Evolutionary conservation across 495 filamentous ascomycete species (phyloP).

Genomic region (Chaetomidium leptoderma): DNA sequence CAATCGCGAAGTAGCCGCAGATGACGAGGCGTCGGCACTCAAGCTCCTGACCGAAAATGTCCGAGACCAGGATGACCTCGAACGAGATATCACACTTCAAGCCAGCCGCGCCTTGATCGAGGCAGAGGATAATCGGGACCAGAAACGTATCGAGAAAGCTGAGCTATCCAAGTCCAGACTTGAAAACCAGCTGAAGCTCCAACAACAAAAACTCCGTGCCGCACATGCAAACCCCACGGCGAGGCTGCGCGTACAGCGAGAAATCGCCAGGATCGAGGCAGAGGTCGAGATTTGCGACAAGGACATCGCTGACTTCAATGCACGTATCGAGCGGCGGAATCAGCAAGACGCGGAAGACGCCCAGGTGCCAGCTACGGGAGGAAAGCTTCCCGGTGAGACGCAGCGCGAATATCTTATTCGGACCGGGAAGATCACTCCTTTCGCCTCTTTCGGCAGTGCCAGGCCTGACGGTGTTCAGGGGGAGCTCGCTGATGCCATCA

Average conservation of each 20-base stretch:
- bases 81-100: constrained; percentile 66
- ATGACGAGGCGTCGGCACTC: constrained; percentile 59
- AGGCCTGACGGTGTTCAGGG: constrained; percentile 52
- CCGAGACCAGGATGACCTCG: constrained; percentile 79
- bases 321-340: constrained; percentile 71
- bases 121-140: constrained; percentile 81
- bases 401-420: constrained; percentile 86
- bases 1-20: neutral
- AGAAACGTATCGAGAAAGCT: constrained; percentile 78
- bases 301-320: constrained; percentile 72
- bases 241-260: constrained; percentile 52
- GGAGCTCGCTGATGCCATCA: constrained; percentile 64
- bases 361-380: constrained; percentile 33
- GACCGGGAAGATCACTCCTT: constrained; percentile 96
- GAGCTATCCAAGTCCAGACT: constrained; percentile 54
- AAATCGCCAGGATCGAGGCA: constrained; percentile 58
- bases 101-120: constrained; percentile 74
- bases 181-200: constrained; percentile 39
- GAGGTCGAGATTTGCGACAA: constrained; percentile 57
- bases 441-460: constrained; percentile 63
- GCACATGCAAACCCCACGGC: constrained; percentile 36
- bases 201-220: constrained; percentile 42
- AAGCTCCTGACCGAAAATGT: constrained; percentile 66
- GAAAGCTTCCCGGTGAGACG: constrained; percentile 68
- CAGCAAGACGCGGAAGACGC: constrained; percentile 45